phyloP scores from a whole-genome alignment of 257 asterid genomes.

The Coffea eugenioides region DNA sequence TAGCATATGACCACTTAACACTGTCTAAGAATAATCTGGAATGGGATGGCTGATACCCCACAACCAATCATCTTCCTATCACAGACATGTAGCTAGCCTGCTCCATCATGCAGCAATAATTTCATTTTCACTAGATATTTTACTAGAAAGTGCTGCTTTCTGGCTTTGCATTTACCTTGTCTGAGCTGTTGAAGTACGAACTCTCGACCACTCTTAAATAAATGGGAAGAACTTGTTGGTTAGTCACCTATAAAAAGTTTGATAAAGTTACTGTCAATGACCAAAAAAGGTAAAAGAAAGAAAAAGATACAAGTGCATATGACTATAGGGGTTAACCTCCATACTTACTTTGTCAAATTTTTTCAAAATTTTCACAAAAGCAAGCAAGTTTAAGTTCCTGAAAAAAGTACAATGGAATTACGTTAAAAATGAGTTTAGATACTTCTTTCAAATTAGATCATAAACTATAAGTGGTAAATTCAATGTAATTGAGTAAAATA shows the following conservation, averaged over 20 bases:
- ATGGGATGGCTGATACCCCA: conserved; percentile 36
- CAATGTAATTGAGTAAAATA: not conserved
- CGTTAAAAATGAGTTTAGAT: not conserved
- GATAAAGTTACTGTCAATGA: conserved; percentile 25
- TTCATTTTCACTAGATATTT: conserved; percentile 17
- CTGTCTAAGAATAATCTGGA: conserved; percentile 43
- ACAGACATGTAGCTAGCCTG: conserved; percentile 15
- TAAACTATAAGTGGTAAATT: not conserved
- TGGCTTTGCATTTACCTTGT: conserved; percentile 60
- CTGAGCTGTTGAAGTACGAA: conserved; percentile 88
- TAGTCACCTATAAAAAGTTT: conserved; percentile 59
- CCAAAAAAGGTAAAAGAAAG: not conserved
- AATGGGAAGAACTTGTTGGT: conserved; percentile 81
- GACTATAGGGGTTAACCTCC: not conserved
- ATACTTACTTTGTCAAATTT: conserved; percentile 84
- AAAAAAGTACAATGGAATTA: not conserved
- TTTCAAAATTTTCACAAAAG: conserved; percentile 90
- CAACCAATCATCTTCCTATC: conserved; percentile 47
- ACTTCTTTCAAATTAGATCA: not conserved
- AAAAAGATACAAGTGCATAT: not conserved
- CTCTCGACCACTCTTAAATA: conserved; percentile 87
- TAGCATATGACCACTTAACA: conserved; percentile 35
- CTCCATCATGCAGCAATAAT: conserved; percentile 8
- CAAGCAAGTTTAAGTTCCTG: conserved; percentile 91
- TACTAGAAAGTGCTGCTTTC: not conserved